Evolutionary conservation across 2,329 filamentous ascomycete genomes (phyloP), one percentile per base, ranked within the genome.

Genomic region (Macrophomina tecta): DNA sequence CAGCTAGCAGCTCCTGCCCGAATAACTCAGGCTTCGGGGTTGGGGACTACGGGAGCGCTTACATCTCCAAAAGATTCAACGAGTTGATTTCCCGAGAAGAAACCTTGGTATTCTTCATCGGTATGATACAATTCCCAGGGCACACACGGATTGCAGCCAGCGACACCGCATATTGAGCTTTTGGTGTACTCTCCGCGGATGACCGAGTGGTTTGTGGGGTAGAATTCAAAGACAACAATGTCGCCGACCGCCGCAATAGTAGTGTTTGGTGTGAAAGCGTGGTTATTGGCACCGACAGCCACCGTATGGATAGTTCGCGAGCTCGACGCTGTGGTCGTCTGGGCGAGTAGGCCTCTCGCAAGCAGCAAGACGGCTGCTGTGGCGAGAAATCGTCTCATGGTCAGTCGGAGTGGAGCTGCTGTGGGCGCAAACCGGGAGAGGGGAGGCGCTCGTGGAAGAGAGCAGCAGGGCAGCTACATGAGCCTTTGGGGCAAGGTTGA

Each of bases 151-250:
- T 72, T 74, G 38, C 73, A 72, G 23, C 58, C 67, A 6, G 38
- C 38, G 16, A 9, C 48, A 23, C 58, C 49, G 36, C 68, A 69
- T 18, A 40, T 38, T 5, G 38, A 16, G 18, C 28, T 36, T 30
- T 69, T 72, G 32, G 67, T 69, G 66, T 76, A 82, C 40, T 78
- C 78, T 5, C 80, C 77, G 40, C 78, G 72, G 32, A 79, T 77
- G 4, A 83, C 80, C 0, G 79, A 81, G 67, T 83, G 81, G 63
- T 81, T 80, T 14, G 74, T 73, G 4, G 79, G 76, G 49, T 74
- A 81, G 71, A 82, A 82, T 52, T 74, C 68, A 67, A 79, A 80
- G 32, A 69, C 67, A 5, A 80, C 68, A 4, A 70, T 77, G 66
- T 82, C 80, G 18, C 79, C 80, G 2, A 76, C 72, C 7, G 73